Conservation (phyloP, 495 filamentous ascomycete species). For the Evansstolkia leycettana region DNA sequence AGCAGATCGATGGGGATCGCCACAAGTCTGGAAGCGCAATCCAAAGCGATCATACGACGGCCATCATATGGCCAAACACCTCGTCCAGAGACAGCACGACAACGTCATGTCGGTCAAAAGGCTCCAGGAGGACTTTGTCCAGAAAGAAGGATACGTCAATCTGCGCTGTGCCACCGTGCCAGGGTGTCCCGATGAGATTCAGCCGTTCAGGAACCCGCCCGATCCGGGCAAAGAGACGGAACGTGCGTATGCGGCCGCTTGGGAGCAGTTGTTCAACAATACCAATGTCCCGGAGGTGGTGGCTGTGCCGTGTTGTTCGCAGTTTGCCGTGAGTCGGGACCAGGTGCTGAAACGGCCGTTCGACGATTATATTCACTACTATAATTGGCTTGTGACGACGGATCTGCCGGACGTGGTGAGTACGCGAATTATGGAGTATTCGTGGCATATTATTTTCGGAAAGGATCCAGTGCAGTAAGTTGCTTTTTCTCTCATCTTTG, state of each 20-base stretch:
- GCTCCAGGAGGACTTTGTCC: slow-evolving; percentile 29
- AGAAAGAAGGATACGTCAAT: slow-evolving; percentile 34
- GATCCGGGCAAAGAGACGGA: slow-evolving; percentile 11
- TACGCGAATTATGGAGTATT: slow-evolving; percentile 57
- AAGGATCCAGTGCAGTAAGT: slow-evolving; percentile 26
- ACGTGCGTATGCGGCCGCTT: slow-evolving; percentile 19
- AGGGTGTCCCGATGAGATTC: slow-evolving; percentile 32
- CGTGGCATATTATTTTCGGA: slow-evolving; percentile 59
- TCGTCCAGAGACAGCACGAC: slow-evolving; percentile 32
- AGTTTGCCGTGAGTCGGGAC: slow-evolving; percentile 52
- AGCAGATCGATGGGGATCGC: slow-evolving; percentile 24
- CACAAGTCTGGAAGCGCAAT: neutral
- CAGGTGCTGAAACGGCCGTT: slow-evolving; percentile 34
- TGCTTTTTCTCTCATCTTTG: neutral
- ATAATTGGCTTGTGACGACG: slow-evolving; percentile 51
- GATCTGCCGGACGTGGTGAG: slow-evolving; percentile 41
- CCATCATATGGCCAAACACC: slow-evolving; percentile 27
- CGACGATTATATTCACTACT: slow-evolving; percentile 41
- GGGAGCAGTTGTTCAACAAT: slow-evolving; percentile 33
- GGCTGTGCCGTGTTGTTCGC: slow-evolving; percentile 50
- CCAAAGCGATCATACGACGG: neutral
- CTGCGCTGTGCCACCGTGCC: slow-evolving; percentile 33
- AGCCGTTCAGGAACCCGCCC: slow-evolving; percentile 17
- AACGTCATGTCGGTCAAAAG: slow-evolving; percentile 22
- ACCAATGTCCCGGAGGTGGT: slow-evolving; percentile 33